A percentile compares a stretch with the other conserved stretches of the same genome.
These are phyloP conservation scores for Talaromyces atroroseus DNA, from an alignment of 2,329 filamentous ascomycete species.

Conservation along the genomic window DNA sequence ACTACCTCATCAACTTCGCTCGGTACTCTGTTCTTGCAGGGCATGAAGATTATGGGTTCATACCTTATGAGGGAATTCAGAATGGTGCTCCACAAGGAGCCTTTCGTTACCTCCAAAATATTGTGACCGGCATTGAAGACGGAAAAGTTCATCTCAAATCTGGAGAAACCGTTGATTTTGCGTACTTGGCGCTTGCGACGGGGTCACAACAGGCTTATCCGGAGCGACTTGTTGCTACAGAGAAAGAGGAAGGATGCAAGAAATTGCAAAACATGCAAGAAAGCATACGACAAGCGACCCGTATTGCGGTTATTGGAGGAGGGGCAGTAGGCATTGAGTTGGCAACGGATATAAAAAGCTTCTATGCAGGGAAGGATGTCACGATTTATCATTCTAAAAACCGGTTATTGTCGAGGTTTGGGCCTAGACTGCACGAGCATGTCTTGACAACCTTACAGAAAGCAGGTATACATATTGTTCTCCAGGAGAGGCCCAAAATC, in stretches of 20 bases:
- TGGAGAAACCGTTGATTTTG: neutral
- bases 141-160: neutral
- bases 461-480: neutral
- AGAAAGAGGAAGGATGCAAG: neutral
- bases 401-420: neutral
- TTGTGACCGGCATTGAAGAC: neutral
- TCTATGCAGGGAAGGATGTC: slow-evolving; percentile 5
- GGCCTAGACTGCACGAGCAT: slow-evolving; percentile 4
- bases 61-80: neutral
- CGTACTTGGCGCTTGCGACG: neutral
- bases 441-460: neutral
- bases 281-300: neutral
- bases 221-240: neutral
- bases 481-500: neutral
- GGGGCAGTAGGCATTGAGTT: slow-evolving; percentile 6
- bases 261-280: slow-evolving; percentile 1
- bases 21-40: slow-evolving; percentile 6
- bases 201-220: neutral
- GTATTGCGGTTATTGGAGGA: slow-evolving; percentile 1
- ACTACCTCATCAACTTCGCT: slow-evolving; percentile 7
- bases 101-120: slow-evolving; percentile 1
- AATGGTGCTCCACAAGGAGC: neutral
- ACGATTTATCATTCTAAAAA: slow-evolving; percentile 4
- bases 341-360: slow-evolving; percentile 4
- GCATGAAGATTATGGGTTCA: slow-evolving; percentile 2